A percentile compares a stretch with the other conserved stretches of the same genome.
Conservation (phyloP, 140 eudicot genomes). For the Bidens hawaiensis region DNA sequence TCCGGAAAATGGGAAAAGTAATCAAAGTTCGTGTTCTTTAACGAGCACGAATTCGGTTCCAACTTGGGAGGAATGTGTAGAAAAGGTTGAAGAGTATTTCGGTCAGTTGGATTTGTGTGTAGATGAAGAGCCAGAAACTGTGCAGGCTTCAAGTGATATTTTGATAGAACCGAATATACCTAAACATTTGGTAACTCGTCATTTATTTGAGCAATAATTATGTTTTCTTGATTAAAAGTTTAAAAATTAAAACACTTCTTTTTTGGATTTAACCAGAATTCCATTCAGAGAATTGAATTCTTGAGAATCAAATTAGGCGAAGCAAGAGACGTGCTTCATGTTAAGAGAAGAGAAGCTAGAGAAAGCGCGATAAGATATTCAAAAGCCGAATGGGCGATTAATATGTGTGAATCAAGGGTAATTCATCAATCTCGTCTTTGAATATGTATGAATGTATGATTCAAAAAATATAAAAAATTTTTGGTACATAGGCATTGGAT, state of each 20-base stretch:
- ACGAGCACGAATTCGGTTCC: constrained; percentile 25
- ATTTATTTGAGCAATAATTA: neutral
- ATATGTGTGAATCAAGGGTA: constrained; percentile 57
- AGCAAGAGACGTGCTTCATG: constrained; percentile 41
- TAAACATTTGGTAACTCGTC: constrained; percentile 38
- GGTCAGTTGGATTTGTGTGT: constrained; percentile 35
- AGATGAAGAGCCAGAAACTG: constrained; percentile 31
- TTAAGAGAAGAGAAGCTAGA: constrained; percentile 45
- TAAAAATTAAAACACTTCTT: neutral
- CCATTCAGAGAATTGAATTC: constrained; percentile 39
- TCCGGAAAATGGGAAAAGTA: constrained; percentile 31
- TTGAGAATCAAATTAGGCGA: constrained; percentile 42
- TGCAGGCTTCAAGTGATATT: constrained; percentile 17
- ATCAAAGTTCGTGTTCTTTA: constrained; percentile 38
- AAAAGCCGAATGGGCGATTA: constrained; percentile 75
- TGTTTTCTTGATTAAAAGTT: constrained; percentile 1
- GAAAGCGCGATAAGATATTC: constrained; percentile 37
- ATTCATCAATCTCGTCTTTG: constrained; percentile 13
- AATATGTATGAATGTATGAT: neutral
- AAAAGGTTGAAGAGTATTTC: constrained; percentile 60
- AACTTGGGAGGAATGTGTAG: constrained; percentile 51
- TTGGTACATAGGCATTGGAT: constrained; percentile 44
- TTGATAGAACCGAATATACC: constrained; percentile 29
- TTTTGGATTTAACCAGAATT: constrained; percentile 31
- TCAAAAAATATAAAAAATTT: neutral